A percentile compares a stretch with the other conserved stretches of the same genome.
phyloP scores from a whole-genome alignment of 768 basidiomycete species.

The Mycena indigotica region DNA sequence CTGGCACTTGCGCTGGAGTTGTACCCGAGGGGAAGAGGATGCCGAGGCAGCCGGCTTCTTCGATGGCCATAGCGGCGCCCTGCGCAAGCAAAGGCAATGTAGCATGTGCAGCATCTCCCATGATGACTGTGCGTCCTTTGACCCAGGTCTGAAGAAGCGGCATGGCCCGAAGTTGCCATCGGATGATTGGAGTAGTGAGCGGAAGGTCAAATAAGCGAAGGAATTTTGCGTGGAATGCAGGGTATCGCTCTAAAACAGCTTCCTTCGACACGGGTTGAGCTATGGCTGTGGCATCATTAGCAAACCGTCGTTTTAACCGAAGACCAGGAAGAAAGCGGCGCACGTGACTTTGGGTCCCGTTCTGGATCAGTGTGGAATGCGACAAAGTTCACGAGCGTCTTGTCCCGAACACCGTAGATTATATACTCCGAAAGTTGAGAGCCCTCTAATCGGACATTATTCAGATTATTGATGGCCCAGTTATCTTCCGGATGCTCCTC shows the following conservation, averaged over 20 bases:
- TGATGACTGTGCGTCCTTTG: conserved; percentile 6
- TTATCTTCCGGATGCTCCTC: neutral
- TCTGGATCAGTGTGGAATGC: neutral
- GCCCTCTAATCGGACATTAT: neutral
- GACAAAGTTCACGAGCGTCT: neutral
- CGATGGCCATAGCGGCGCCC: conserved; percentile 30
- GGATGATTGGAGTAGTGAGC: conserved; percentile 7
- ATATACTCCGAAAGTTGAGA: neutral
- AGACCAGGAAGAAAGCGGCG: neutral
- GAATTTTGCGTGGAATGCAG: conserved; percentile 17
- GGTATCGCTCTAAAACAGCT: conserved; percentile 4
- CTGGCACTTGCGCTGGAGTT: conserved; percentile 11
- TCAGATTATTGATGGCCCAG: neutral
- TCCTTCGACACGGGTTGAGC: conserved; percentile 4
- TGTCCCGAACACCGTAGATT: neutral
- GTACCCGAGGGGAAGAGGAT: conserved; percentile 16
- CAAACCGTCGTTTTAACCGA: too few species aligned
- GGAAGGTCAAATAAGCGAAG: conserved; percentile 1
- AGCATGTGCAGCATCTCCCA: conserved; percentile 27
- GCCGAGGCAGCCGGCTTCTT: conserved; percentile 21
- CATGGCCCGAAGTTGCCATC: conserved; percentile 15
- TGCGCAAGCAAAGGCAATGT: conserved; percentile 28
- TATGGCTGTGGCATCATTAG: too few species aligned
- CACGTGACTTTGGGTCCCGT: neutral
- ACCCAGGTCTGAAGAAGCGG: conserved; percentile 14